These are phyloP conservation scores for Penicillium canariense DNA, from an alignment of 495 filamentous ascomycete genomes.

Conservation along the genomic window DNA sequence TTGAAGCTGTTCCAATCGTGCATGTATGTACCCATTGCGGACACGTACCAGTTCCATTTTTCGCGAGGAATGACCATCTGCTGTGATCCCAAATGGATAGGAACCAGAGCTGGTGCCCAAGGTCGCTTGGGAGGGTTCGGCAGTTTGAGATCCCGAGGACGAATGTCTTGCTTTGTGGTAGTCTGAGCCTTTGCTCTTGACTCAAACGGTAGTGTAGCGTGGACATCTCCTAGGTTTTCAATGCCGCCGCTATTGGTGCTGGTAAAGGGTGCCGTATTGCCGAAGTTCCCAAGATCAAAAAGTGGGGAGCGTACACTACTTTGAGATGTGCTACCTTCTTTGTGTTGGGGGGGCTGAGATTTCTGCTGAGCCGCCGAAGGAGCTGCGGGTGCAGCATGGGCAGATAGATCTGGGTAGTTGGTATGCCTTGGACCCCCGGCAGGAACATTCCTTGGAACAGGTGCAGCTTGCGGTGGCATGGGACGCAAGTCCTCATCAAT, in stretches of 20 bases:
- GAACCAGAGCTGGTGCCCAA: slow-evolving; percentile 30
- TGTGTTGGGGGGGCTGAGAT: slow-evolving; percentile 22
- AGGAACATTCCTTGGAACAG: background rate
- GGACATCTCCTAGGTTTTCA: slow-evolving; percentile 63
- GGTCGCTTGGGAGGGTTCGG: slow-evolving; percentile 62
- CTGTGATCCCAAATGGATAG: slow-evolving; percentile 21
- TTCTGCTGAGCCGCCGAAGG: slow-evolving; percentile 19
- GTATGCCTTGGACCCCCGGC: slow-evolving; percentile 1
- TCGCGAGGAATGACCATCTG: slow-evolving; percentile 34
- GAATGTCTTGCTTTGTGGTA: slow-evolving; percentile 28
- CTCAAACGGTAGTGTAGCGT: slow-evolving; percentile 67
- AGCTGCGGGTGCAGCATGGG: slow-evolving; percentile 15
- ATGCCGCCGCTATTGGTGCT: slow-evolving; percentile 54
- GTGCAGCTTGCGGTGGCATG: slow-evolving; percentile 4
- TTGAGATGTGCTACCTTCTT: slow-evolving; percentile 40
- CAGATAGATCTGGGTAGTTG: slow-evolving; percentile 21
- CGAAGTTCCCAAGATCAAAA: slow-evolving; percentile 61
- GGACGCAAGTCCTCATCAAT: slow-evolving; percentile 42
- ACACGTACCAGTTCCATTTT: slow-evolving; percentile 59
- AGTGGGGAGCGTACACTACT: slow-evolving; percentile 11
- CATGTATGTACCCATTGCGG: slow-evolving; percentile 65
- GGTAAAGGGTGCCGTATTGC: slow-evolving; percentile 64
- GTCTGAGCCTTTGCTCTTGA: slow-evolving; percentile 50
- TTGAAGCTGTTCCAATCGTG: slow-evolving; percentile 66
- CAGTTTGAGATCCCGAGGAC: slow-evolving; percentile 46